Evolutionary conservation across 345 rosid species (phyloP).

Genomic region (Sonneratia alba): DNA sequence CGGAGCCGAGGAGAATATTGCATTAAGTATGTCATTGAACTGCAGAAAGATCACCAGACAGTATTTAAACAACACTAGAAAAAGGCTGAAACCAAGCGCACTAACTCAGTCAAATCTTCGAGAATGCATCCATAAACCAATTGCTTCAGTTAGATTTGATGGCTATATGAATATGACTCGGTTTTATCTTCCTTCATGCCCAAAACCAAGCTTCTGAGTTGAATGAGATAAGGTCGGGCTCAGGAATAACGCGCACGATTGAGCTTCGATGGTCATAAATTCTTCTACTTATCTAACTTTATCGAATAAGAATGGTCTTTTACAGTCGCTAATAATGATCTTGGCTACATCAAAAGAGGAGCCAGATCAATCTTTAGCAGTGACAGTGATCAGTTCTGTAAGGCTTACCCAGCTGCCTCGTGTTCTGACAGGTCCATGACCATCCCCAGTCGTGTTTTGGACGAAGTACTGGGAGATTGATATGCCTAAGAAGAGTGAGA

Average conservation of each 20-base stretch:
- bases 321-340: not conserved
- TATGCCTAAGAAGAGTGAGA: conserved; percentile 74
- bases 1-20: too few relatives aligned
- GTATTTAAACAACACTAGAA: too few relatives aligned
- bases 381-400: conserved; percentile 4
- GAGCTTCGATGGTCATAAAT: too few relatives aligned
- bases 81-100: not conserved
- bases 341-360: too few relatives aligned
- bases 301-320: not conserved
- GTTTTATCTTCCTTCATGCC: not conserved
- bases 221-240: too few relatives aligned
- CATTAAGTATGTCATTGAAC: too few relatives aligned
- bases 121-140: not conserved
- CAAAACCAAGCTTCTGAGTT: too few relatives aligned
- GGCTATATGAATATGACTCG: not conserved
- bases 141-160: not conserved
- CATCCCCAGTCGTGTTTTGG: conserved; percentile 31
- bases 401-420: conserved; percentile 80
- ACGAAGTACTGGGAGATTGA: conserved; percentile 77
- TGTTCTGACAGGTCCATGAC: conserved; percentile 77
- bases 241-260: too few relatives aligned
- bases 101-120: not conserved
- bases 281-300: too few relatives aligned
- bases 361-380: too few relatives aligned
- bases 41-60: too few relatives aligned